Evolutionary conservation across 257 asterid genomes (phyloP).

Genomic region (Solanum clarkiae): DNA sequence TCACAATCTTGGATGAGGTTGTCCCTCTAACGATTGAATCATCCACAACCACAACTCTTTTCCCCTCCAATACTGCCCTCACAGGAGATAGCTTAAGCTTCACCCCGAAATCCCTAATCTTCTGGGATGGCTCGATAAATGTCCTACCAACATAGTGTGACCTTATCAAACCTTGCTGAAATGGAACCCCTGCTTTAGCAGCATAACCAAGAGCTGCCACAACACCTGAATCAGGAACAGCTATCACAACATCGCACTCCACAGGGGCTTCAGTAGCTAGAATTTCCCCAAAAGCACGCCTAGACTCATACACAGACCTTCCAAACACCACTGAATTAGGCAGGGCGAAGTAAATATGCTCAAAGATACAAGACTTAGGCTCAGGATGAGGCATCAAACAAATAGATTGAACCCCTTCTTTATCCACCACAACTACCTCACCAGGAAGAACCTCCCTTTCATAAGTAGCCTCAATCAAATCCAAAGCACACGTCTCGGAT

Average conservation of each 20-base stretch:
- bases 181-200: conserved; percentile 76
- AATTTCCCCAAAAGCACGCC: conserved; percentile 61
- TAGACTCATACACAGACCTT: conserved; percentile 67
- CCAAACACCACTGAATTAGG: conserved; percentile 77
- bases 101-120: conserved; percentile 88
- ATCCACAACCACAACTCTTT: conserved; percentile 95
- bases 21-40: conserved; percentile 96
- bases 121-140: conserved; percentile 91
- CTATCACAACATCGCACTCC: conserved; percentile 88
- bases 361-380: conserved; percentile 72
- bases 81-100: conserved; percentile 80
- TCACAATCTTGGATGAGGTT: conserved; percentile 75
- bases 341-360: conserved; percentile 72
- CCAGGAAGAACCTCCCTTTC: conserved; percentile 44
- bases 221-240: conserved; percentile 92
- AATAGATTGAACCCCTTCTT: conserved; percentile 30
- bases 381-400: conserved; percentile 56
- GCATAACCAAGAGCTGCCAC: conserved; percentile 94
- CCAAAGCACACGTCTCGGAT: conserved; percentile 40
- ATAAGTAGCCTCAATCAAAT: conserved; percentile 62
- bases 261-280: conserved; percentile 67
- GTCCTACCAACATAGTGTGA: conserved; percentile 92
- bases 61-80: conserved; percentile 79
- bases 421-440: conserved; percentile 36
- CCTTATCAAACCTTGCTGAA: conserved; percentile 80